A percentile compares a stretch with the other conserved stretches of the same genome.
Evolutionary conservation across 2,329 filamentous ascomycete genomes (phyloP).

Genomic region (Pseudopyricularia javanii): DNA sequence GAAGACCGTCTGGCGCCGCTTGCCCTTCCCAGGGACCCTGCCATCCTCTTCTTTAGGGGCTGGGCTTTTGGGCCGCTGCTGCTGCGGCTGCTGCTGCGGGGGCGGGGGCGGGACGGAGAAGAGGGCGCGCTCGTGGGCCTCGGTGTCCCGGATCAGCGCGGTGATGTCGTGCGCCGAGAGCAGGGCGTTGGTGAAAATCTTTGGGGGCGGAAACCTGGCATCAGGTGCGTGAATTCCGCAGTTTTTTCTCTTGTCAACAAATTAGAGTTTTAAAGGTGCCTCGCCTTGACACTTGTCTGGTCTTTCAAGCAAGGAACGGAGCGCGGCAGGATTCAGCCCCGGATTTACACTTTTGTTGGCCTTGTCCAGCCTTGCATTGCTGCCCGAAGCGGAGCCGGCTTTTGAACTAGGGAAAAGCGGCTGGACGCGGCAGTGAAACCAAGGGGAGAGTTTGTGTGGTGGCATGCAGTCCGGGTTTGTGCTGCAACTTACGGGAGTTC

Average conservation of each 20-base stretch:
- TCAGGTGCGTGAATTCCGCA: background rate
- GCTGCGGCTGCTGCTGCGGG: conserved; percentile 27
- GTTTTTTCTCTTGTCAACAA: background rate
- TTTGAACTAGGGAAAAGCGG: background rate
- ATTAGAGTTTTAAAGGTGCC: background rate
- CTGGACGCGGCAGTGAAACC: background rate
- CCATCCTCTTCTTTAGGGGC: conserved; percentile 22
- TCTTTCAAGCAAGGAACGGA: background rate
- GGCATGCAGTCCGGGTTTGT: background rate
- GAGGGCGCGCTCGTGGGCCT: conserved; percentile 84
- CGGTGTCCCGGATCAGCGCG: conserved; percentile 85
- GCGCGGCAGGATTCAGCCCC: background rate
- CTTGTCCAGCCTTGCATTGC: background rate
- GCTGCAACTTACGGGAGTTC: conserved; percentile 50
- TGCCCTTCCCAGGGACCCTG: conserved; percentile 33
- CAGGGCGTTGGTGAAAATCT: conserved; percentile 89
- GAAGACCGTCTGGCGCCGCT: conserved; percentile 51
- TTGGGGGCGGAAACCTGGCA: conserved; percentile 72
- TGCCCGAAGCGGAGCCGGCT: background rate
- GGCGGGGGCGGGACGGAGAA: conserved; percentile 76
- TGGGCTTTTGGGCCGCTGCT: conserved; percentile 17
- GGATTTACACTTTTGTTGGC: background rate
- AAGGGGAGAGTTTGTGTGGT: background rate
- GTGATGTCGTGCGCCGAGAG: conserved; percentile 87
- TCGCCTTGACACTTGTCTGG: background rate